These are phyloP conservation scores for Elaphomyces granulatus DNA, from an alignment of 495 filamentous ascomycete species.

Conservation along the genomic window DNA sequence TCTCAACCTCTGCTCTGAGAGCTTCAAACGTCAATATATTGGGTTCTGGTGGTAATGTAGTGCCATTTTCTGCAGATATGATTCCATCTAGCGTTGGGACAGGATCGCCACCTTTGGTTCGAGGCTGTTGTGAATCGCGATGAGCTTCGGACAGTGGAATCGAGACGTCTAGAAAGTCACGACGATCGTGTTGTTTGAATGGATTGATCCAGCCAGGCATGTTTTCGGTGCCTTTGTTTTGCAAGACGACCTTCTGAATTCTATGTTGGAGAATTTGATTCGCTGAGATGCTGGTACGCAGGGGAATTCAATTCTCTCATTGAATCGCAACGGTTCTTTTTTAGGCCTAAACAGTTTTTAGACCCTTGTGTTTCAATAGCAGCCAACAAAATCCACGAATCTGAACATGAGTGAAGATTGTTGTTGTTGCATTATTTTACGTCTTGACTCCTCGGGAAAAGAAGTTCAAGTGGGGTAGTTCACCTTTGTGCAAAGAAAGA, in stretches of 20 bases:
- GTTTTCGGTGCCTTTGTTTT: neutral
- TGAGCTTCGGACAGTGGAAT: slow-evolving; percentile 34
- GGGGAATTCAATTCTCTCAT: too few relatives aligned
- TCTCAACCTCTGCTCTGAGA: slow-evolving; percentile 34
- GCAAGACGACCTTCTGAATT: neutral
- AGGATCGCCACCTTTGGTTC: neutral
- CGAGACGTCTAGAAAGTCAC: slow-evolving; percentile 36
- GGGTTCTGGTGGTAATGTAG: slow-evolving; percentile 8
- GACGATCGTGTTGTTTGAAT: slow-evolving; percentile 34
- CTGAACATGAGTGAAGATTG: too few relatives aligned
- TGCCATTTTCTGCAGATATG: slow-evolving; percentile 11
- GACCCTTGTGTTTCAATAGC: too few relatives aligned
- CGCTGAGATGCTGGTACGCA: too few relatives aligned
- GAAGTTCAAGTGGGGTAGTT: too few relatives aligned
- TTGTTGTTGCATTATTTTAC: too few relatives aligned
- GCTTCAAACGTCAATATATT: slow-evolving; percentile 31
- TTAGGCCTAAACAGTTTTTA: too few relatives aligned
- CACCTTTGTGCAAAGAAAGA: too few relatives aligned
- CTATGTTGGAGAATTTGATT: too few relatives aligned
- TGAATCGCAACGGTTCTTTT: too few relatives aligned
- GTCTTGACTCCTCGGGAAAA: too few relatives aligned
- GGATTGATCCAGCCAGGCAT: slow-evolving; percentile 32
- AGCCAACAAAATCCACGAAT: too few relatives aligned
- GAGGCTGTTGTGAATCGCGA: slow-evolving; percentile 10
- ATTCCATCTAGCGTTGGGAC: slow-evolving; percentile 8